Percentiles rank a stretch among this genome's conserved stretches.
These are phyloP conservation scores for Nigrospora sphaerica DNA, from an alignment of 2,329 filamentous ascomycete species.

Conservation along the genomic window DNA sequence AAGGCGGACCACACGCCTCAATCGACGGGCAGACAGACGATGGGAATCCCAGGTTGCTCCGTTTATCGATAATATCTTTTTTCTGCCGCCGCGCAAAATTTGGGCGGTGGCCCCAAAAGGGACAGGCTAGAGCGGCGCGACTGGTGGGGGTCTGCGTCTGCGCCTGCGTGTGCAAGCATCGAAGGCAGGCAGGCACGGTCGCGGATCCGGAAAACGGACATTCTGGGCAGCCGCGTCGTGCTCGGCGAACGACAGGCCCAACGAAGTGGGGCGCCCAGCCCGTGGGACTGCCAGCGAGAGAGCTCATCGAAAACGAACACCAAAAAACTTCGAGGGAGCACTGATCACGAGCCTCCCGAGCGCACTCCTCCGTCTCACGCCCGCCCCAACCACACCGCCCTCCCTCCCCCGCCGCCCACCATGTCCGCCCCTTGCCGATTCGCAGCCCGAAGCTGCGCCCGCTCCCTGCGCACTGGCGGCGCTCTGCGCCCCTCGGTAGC, in stretches of 20 bases:
- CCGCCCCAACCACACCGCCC: conserved; percentile 10
- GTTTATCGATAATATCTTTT: conserved; percentile 7
- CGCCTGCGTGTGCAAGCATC: too few species aligned
- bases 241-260: not conserved
- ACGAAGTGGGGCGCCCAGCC: too few species aligned
- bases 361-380: not conserved
- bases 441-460: conserved; percentile 58
- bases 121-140: too few species aligned
- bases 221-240: conserved; percentile 1
- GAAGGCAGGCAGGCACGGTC: too few species aligned
- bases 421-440: conserved; percentile 60
- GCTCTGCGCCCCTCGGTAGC: conserved; percentile 38
- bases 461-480: conserved; percentile 47
- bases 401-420: conserved; percentile 19
- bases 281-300: too few species aligned
- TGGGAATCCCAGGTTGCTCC: not conserved
- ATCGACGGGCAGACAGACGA: too few species aligned
- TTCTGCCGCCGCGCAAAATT: conserved; percentile 15
- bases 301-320: not conserved
- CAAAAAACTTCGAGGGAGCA: conserved; percentile 13
- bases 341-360: conserved; percentile 8
- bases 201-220: not conserved
- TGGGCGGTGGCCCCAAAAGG: conserved; percentile 16
- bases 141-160: too few species aligned
- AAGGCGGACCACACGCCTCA: too few species aligned